Base-by-base conservation (phyloP, 371 early-diverging fungal genomes). In the Lichtheimia corymbifera region DNA sequence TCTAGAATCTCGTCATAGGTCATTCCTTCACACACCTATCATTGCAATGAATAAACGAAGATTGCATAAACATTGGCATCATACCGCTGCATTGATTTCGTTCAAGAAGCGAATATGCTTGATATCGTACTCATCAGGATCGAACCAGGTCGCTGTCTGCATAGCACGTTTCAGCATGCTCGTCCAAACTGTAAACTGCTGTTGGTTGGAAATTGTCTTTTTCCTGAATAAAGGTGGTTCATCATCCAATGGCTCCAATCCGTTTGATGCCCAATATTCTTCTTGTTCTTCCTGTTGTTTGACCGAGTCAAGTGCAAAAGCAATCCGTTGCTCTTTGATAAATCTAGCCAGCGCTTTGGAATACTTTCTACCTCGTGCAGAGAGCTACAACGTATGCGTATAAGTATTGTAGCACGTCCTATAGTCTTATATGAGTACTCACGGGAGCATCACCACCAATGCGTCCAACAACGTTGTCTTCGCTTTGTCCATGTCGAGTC, bases 361-460 rank as follows among this genome's bases (percentile, higher is more conserved):
- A 68, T 86, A 93, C 44, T 70, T 77, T 58, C 70, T 73, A 53
- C 93, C 93, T 55, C 57, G 67, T 4, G 69, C 67, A 0, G 93
- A 80, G 18, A 87, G 61, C 83, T 83, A 52, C 5, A 20, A 14
- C 5, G 27, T 15, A 17, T n/a, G 5, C 47, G 12, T 35, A 43
- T 53, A 61, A 43, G 15, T 44, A 57, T 17, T 43, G 17, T 13
- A 56, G 12, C 15, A 5, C 3, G 1, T 25, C 15, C 18, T 57
- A 24, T 53, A 24, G 52, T 12, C 3, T n/a, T 7, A 22, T 17
- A 13, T 18, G 13, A 5, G 0, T 6, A 53, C 67, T 87, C 60
- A 92, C 83, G 9, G 88, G 78, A n/a, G 92, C 87, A 72, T 94
- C 93, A n/a, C 94, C 94, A 15, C 85, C 87, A 50, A 87, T 84